Base-by-base conservation (phyloP, 495 filamentous ascomycete genomes). In the Hypoxylon rickii region DNA sequence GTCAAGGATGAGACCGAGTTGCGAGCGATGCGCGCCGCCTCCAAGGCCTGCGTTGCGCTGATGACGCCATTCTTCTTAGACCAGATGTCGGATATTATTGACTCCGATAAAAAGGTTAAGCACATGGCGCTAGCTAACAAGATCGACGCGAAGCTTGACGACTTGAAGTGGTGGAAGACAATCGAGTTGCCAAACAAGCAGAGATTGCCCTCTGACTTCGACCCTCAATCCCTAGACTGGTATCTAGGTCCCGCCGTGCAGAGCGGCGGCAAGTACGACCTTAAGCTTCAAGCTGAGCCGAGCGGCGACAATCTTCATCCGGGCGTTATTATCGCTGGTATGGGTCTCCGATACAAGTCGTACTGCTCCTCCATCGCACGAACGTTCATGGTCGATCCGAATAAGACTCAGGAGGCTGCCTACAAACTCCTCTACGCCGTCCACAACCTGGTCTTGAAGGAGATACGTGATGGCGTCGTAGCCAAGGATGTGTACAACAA, bases 351-450 rank as follows among this genome's bases (percentile, higher is more conserved):
- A 53, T 97, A 99, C 72, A 93, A 92, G 69, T 91, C 90, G 7
- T 99, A 99, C 70, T 88, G 86, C 68, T 94, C 90, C 12, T 80
- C 90, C 50, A 87, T 99, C 52, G 92, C 85, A 17, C 85, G 94
- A 58, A 97, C 94, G 32, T 99, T 94, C 70, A 77, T 99, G 58
- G 95, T 99, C 22, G 94, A 97, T 68, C 94, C 94, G 24, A 97
- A 90, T 72, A 96, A 96, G 67, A 83, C 86, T 1, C 93, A 97
- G 66, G 95, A 97, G 73, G 86, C 79, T 67, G 93, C 91, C 67
- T 99, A 99, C 78, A 92, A 90, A 57, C 79, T 96, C n/a, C 76
- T 99, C n/a, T 75, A 92, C 13, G 82, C 79, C 29, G 80, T 97
- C 16, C 92, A 96, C 66, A 91, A 92, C 57, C 70, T 85, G 3